A percentile compares a stretch with the other conserved stretches of the same genome.
Conservation (phyloP, 768 basidiomycete species). For the Leucocoprinus birnbaumii region DNA sequence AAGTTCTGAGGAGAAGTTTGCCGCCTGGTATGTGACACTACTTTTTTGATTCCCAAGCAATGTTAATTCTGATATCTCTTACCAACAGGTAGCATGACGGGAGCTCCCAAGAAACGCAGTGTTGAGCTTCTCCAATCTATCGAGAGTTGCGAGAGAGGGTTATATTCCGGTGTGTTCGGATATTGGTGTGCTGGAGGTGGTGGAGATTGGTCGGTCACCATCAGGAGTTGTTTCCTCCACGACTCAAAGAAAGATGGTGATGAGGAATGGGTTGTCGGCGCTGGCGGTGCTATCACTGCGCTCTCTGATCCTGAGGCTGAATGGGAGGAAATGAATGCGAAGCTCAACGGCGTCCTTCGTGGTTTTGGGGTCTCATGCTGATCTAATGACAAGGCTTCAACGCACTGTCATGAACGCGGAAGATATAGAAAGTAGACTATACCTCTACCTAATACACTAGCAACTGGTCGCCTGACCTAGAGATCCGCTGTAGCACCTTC, state of each 20-base stretch:
- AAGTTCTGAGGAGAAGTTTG: slow-evolving; percentile 72
- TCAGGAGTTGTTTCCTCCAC: slow-evolving; percentile 87
- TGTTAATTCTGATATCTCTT: not conserved
- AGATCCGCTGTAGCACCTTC: no score
- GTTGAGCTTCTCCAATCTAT: slow-evolving; percentile 84
- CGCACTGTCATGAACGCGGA: no score
- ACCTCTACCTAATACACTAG: no score
- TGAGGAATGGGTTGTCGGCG: slow-evolving; percentile 79
- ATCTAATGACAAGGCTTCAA: not conserved
- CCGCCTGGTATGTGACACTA: slow-evolving; percentile 68
- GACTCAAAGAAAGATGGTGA: slow-evolving; percentile 24
- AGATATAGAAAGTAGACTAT: no score
- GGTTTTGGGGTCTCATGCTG: slow-evolving; percentile 47
- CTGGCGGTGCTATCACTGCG: slow-evolving; percentile 96
- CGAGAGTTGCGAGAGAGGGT: slow-evolving; percentile 66
- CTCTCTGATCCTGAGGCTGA: slow-evolving; percentile 82
- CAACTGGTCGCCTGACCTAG: no score
- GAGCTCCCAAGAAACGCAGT: slow-evolving; percentile 92
- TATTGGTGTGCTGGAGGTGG: slow-evolving; percentile 89
- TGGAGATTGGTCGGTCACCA: slow-evolving; percentile 92
- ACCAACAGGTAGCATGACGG: slow-evolving; percentile 87
- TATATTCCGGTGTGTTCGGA: slow-evolving; percentile 93
- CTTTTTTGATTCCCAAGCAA: not conserved
- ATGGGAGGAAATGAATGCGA: slow-evolving; percentile 94
- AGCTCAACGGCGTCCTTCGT: slow-evolving; percentile 74